Conservation (phyloP, 352 stramenopile genomes). For the Elongisporangium undulatum region DNA sequence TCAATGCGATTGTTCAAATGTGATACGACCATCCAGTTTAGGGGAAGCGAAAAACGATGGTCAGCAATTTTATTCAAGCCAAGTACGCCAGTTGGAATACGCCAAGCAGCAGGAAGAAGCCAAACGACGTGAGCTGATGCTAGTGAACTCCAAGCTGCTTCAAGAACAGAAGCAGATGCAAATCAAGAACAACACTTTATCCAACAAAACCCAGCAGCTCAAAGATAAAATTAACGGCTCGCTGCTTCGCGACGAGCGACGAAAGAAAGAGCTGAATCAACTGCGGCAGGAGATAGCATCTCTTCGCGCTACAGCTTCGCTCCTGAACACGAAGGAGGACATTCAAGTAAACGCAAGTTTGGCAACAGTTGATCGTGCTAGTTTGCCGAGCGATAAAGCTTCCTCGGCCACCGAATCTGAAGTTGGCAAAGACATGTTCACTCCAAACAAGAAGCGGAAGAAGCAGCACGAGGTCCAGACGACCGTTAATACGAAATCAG, state of each 20-base stretch:
- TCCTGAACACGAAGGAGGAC: neutral
- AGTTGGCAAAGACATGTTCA: neutral
- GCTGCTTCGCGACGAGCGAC: slow-evolving; percentile 44
- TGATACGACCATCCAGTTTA: neutral
- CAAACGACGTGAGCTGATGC: slow-evolving; percentile 56
- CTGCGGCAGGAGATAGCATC: neutral
- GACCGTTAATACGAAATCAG: neutral
- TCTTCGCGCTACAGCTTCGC: neutral
- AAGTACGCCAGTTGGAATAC: slow-evolving; percentile 48
- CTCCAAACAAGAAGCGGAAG: neutral
- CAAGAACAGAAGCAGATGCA: slow-evolving; percentile 61
- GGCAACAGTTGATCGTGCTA: neutral
- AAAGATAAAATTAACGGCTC: slow-evolving; percentile 52
- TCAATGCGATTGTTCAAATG: slow-evolving; percentile 6
- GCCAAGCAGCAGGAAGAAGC: slow-evolving; percentile 33
- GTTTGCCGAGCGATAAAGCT: neutral
- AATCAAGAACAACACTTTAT: slow-evolving; percentile 21
- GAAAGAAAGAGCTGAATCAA: slow-evolving; percentile 20
- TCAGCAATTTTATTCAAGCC: slow-evolving; percentile 35
- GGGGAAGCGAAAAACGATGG: slow-evolving; percentile 12
- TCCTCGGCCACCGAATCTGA: neutral
- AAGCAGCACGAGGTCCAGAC: neutral
- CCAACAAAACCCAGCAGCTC: slow-evolving; percentile 25
- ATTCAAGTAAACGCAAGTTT: too few relatives aligned
- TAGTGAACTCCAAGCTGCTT: slow-evolving; percentile 63